Conservation (phyloP, 345 rosid genomes). For the Dimocarpus longan region DNA sequence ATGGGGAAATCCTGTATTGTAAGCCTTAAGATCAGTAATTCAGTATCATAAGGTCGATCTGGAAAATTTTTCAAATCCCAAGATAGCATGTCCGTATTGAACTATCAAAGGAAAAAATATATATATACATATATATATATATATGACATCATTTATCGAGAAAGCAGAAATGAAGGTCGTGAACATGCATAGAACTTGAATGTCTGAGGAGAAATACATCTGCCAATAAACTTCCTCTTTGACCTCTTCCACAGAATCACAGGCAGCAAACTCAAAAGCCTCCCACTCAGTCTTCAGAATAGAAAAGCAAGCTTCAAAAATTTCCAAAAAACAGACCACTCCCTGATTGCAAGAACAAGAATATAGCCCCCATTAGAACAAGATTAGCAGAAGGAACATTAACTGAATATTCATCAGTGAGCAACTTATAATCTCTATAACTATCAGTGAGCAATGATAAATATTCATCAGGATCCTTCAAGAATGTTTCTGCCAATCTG, state of each 20-base stretch:
- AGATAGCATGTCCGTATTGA: conserved; percentile 43
- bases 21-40: conserved; percentile 39
- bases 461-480: conserved; percentile 47
- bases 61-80: conserved; percentile 61
- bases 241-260: too few relatives aligned
- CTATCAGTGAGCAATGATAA: conserved; percentile 59
- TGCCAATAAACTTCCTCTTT: too few relatives aligned
- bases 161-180: background rate
- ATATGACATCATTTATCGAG: conserved; percentile 15
- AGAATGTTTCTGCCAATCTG: conserved; percentile 57
- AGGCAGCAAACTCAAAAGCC: conserved; percentile 41
- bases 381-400: background rate
- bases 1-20: conserved; percentile 54
- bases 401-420: too few relatives aligned
- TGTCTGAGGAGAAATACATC: too few relatives aligned
- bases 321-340: conserved; percentile 40
- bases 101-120: conserved; percentile 44
- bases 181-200: too few relatives aligned
- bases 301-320: conserved; percentile 72
- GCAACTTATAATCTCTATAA: conserved; percentile 42
- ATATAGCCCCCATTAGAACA: conserved; percentile 18
- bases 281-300: conserved; percentile 76
- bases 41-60: conserved; percentile 45
- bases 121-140: too few relatives aligned
- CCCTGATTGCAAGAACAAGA: conserved; percentile 41